Evolutionary conservation across 2,329 filamentous ascomycete genomes (phyloP).

Genomic region (Fusarium chuoi): DNA sequence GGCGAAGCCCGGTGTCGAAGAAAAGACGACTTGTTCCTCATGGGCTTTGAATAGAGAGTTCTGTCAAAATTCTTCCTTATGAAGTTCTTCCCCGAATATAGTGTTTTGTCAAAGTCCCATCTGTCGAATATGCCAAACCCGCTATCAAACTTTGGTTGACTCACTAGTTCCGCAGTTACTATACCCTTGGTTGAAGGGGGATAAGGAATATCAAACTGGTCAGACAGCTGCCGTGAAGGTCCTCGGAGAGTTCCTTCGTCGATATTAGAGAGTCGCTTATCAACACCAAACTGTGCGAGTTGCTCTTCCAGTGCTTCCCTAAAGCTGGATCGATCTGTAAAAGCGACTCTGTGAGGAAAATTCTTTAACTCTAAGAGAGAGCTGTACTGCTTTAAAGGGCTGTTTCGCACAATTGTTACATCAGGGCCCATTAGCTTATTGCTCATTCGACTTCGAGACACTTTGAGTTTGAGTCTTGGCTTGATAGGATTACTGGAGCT

Average conservation of each 20-base stretch:
- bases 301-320: slow-evolving; percentile 18
- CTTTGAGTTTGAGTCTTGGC: slow-evolving; percentile 46
- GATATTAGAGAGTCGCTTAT: slow-evolving; percentile 10
- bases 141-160: slow-evolving; percentile 14
- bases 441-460: slow-evolving; percentile 47
- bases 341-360: slow-evolving; percentile 24
- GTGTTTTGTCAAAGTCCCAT: neutral
- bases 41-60: slow-evolving; percentile 11
- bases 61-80: neutral
- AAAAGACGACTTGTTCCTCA: slow-evolving; percentile 47
- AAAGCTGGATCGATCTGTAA: slow-evolving; percentile 16
- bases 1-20: slow-evolving; percentile 42
- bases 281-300: slow-evolving; percentile 7
- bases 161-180: slow-evolving; percentile 7
- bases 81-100: neutral
- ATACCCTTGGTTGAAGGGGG: slow-evolving; percentile 39
- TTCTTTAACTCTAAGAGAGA: slow-evolving; percentile 47
- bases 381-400: slow-evolving; percentile 47
- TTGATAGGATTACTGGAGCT: slow-evolving; percentile 23
- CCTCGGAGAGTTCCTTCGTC: slow-evolving; percentile 18
- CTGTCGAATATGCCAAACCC: neutral
- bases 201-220: slow-evolving; percentile 51
- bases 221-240: slow-evolving; percentile 41
- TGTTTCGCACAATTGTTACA: slow-evolving; percentile 30
- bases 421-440: slow-evolving; percentile 21